These are phyloP conservation scores for Dictyostelium purpureum DNA, from an alignment of 78 protist genomes.

Conservation along the genomic window DNA sequence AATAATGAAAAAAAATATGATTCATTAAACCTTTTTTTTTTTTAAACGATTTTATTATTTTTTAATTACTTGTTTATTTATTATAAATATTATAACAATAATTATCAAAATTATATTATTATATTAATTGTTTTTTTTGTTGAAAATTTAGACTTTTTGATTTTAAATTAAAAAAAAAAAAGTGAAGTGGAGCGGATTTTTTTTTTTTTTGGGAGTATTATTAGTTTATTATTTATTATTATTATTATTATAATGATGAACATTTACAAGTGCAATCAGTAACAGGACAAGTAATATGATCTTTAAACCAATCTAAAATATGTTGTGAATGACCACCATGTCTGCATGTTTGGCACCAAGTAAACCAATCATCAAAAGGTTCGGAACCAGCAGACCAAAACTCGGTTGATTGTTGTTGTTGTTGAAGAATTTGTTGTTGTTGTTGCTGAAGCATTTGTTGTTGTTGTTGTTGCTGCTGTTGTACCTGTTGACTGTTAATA, in stretches of 20 bases:
- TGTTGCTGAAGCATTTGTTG: background rate
- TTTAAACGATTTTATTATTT: too few species aligned
- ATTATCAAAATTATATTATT: too few species aligned
- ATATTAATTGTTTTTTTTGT: too few species aligned
- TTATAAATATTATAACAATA: too few species aligned
- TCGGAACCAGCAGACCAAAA: conserved; percentile 65
- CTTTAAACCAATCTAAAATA: conserved; percentile 89
- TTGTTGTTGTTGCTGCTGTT: background rate
- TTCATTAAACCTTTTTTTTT: too few species aligned
- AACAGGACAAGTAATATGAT: conserved; percentile 89
- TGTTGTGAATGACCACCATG: conserved; percentile 94
- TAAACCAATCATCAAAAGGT: conserved; percentile 85
- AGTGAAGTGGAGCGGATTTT: too few species aligned
- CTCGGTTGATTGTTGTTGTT: background rate
- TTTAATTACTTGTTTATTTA: too few species aligned
- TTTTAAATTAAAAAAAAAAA: too few species aligned
- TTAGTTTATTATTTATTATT: background rate
- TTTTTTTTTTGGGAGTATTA: background rate
- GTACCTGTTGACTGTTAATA: background rate
- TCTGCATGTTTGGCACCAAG: conserved; percentile 93
- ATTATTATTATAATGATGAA: conserved; percentile 22
- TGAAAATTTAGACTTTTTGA: too few species aligned
- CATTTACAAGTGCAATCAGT: conserved; percentile 87
- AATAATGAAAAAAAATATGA: too few species aligned
- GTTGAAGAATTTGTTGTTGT: background rate